A percentile compares a stretch with the other conserved stretches of the same genome.
These are phyloP conservation scores for Blepharisma stoltei DNA, from an alignment of 73 alveolate genomes.

Conservation along the genomic window DNA sequence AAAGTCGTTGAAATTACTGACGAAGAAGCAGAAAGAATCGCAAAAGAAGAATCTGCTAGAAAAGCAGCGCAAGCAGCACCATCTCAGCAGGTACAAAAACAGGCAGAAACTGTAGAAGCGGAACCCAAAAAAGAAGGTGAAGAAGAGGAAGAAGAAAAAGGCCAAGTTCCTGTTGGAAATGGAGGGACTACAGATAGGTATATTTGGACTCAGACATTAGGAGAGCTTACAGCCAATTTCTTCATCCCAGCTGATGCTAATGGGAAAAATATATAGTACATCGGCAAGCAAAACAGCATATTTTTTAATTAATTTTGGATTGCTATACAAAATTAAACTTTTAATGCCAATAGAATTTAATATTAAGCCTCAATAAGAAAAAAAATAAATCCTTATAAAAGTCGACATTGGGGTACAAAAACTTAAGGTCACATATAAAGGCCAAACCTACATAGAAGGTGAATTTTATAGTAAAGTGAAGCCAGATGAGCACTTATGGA, in stretches of 20 bases:
- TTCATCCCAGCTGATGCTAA: constrained; percentile 65
- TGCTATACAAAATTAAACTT: no score
- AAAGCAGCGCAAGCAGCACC: constrained; percentile 42
- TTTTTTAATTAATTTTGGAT: no score
- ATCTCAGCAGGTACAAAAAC: constrained; percentile 32
- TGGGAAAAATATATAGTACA: constrained; percentile 66
- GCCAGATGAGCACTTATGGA: constrained; percentile 83
- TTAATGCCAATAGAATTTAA: no score
- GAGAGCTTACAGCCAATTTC: constrained; percentile 81
- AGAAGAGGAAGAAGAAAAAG: constrained; percentile 70
- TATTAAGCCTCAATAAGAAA: no score
- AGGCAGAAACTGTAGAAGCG: constrained; percentile 36
- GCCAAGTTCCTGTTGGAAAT: constrained; percentile 76
- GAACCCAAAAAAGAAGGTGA: constrained; percentile 56
- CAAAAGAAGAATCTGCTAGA: constrained; percentile 49
- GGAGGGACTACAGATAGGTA: constrained; percentile 92
- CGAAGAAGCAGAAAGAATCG: constrained; percentile 35
- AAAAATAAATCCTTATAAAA: no score
- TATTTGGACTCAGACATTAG: constrained; percentile 87
- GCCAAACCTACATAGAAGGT: constrained; percentile 67
- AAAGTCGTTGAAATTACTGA: constrained; percentile 47
- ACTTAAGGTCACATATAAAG: constrained; percentile 71
- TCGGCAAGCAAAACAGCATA: no score
- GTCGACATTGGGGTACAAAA: constrained; percentile 57
- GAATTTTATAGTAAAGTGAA: constrained; percentile 78